Conservation (phyloP, 495 filamentous ascomycete species). For the Hyaloscypha variabilis region DNA sequence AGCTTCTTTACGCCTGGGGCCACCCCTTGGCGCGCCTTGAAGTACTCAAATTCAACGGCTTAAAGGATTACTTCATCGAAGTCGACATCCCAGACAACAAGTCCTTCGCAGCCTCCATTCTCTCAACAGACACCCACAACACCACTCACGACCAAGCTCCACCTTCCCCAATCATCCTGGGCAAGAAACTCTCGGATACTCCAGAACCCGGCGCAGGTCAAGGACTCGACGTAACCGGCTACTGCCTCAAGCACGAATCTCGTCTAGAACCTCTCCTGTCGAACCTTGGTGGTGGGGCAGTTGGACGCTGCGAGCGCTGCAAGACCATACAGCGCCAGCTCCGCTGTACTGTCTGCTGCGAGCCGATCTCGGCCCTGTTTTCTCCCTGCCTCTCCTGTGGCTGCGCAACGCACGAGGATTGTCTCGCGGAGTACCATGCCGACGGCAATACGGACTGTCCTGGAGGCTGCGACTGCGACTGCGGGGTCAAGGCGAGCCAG, state of each 20-base stretch:
- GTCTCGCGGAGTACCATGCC: constrained; percentile 54
- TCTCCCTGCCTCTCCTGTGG: constrained; percentile 62
- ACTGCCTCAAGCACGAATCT: constrained; percentile 59
- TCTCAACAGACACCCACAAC: constrained; percentile 28
- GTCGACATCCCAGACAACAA: constrained; percentile 25
- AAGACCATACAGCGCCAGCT: constrained; percentile 55
- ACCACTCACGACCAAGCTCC: constrained; percentile 22
- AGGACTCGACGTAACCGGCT: constrained; percentile 61
- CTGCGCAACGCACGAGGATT: constrained; percentile 59
- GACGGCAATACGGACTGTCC: constrained; percentile 46
- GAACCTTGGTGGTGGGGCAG: constrained; percentile 43
- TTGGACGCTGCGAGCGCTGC: constrained; percentile 56
- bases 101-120: constrained; percentile 27
- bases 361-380: constrained; percentile 58
- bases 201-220: constrained; percentile 39
- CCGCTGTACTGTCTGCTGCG: constrained; percentile 60
- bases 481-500: constrained; percentile 28
- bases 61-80: constrained; percentile 44
- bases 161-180: constrained; percentile 47
- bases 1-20: constrained; percentile 82
- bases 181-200: constrained; percentile 45
- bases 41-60: constrained; percentile 79
- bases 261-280: constrained; percentile 50
- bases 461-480: constrained; percentile 45
- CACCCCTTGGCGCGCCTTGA: constrained; percentile 74